Base-by-base conservation (phyloP, 345 rosid species). In the Rhodomyrtus tomentosa region DNA sequence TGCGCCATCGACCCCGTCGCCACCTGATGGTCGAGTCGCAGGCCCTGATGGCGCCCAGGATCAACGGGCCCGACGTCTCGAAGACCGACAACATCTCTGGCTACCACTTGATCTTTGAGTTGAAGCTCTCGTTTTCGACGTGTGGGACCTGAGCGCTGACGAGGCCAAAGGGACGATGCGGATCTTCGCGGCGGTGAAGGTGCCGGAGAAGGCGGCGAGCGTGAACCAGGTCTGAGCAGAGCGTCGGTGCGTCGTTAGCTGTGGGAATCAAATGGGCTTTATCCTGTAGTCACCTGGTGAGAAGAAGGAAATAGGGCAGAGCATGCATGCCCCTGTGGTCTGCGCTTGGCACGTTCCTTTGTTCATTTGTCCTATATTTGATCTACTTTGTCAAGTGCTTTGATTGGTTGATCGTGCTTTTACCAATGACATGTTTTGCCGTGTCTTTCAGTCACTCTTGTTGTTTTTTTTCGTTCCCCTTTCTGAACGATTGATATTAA, bases 1-100 rank as follows among this genome's bases (percentile, higher is more conserved):
- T 96, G 96, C 98, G 98, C 90, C 32, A 89, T 95, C 59, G 94
- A 96, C 73, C 96, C 93, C 2, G 90, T 85, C 27, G 86, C 20
- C 10, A 82, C 81, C 2, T 90, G 90, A 95, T 95, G 98, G 3
- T 0, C 0, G 98, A 95, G 20, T 82, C 93, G 53, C 98, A 95
- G 84, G 88, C 94, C 3, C 84, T 95, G 38, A 40, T 96, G 7
- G 97, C 96, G 24, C 62, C 88, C 58, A 84, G 82, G 68, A 90
- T 54, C 58, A 16, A 80, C 83, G 83, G 55, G 80, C 5, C 48
- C 13, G 49, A 59, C 36, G 55, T 74, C 36, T 90, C 90, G 80
- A 85, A 82, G 84, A 82, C 87, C 29, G 82, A 82, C 82, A 82
- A 85, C 82, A 48, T 85, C 53, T 68, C 87, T 12, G 3, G 52